These are phyloP conservation scores for Arachis hypogaea DNA, from an alignment of 306 rosid genomes.

Conservation along the genomic window DNA sequence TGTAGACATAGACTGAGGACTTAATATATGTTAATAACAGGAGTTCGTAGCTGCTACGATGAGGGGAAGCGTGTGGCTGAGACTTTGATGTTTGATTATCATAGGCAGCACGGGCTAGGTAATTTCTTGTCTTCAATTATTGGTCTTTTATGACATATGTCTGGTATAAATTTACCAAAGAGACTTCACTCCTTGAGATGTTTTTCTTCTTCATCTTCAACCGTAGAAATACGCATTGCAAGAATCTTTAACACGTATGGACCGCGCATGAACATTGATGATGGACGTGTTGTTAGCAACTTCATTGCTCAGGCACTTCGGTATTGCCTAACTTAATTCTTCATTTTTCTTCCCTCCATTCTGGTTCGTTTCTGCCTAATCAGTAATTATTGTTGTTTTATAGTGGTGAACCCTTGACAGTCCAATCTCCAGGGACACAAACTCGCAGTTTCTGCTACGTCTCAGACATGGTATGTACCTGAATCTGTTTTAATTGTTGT, in stretches of 20 bases:
- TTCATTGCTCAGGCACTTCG: slow-evolving; percentile 87
- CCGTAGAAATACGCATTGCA: slow-evolving; percentile 71
- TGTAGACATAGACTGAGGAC: slow-evolving; percentile 9
- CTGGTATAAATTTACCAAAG: background rate
- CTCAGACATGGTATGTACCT: slow-evolving; percentile 59
- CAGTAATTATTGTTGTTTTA: slow-evolving; percentile 28
- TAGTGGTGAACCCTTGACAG: slow-evolving; percentile 68
- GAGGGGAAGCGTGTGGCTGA: slow-evolving; percentile 89
- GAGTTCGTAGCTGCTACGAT: slow-evolving; percentile 86
- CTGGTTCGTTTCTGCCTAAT: background rate
- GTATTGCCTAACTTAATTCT: slow-evolving; percentile 41
- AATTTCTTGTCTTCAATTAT: slow-evolving; percentile 19
- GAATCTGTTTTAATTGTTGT: slow-evolving; percentile 7
- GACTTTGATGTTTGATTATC: slow-evolving; percentile 85
- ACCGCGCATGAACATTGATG: slow-evolving; percentile 86
- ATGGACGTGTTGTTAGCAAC: slow-evolving; percentile 84
- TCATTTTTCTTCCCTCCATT: background rate
- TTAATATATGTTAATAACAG: slow-evolving; percentile 40
- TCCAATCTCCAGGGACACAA: slow-evolving; percentile 69
- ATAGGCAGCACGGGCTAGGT: slow-evolving; percentile 82
- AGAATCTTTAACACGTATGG: slow-evolving; percentile 85
- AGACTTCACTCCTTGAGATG: background rate
- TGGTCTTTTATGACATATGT: slow-evolving; percentile 1
- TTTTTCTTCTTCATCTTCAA: slow-evolving; percentile 26
- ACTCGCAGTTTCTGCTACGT: slow-evolving; percentile 74